A percentile compares a stretch with the other conserved stretches of the same genome.
These are phyloP conservation scores for Halteria grandinella DNA, from an alignment of 73 alveolate genomes.

Conservation along the genomic window DNA sequence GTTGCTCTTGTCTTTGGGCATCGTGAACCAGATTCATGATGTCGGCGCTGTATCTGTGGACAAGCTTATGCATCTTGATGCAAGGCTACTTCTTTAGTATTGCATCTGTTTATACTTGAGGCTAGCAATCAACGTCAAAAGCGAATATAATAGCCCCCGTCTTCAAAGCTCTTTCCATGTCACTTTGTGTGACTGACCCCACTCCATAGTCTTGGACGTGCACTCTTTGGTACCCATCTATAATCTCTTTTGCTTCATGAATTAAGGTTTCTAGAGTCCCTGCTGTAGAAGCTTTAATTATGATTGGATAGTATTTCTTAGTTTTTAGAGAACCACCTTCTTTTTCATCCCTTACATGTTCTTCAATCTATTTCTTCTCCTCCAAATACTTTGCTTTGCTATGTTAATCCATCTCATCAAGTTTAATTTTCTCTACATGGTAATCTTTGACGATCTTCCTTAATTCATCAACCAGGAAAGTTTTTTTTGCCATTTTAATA, in stretches of 20 bases:
- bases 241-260: constrained; percentile 59
- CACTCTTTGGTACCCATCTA: constrained; percentile 47
- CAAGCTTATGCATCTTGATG: constrained; percentile 74
- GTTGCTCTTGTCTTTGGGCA: constrained; percentile 10
- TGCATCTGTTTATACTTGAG: constrained; percentile 57
- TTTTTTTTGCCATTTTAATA: constrained; percentile 20
- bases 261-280: constrained; percentile 84
- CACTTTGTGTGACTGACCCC: constrained; percentile 81
- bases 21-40: constrained; percentile 64
- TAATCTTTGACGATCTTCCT: constrained; percentile 31
- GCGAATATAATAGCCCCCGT: constrained; percentile 74
- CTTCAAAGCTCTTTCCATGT: constrained; percentile 67
- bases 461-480: constrained; percentile 39
- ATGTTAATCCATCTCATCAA: constrained; percentile 54
- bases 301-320: constrained; percentile 58
- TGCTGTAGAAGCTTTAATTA: constrained; percentile 76
- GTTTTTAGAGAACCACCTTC: constrained; percentile 51
- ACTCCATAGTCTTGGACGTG: constrained; percentile 66
- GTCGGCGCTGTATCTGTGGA: constrained; percentile 77
- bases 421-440: constrained; percentile 55
- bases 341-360: constrained; percentile 54
- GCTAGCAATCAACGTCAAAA: constrained; percentile 68
- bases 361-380: too few species aligned
- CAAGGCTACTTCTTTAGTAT: constrained; percentile 44
- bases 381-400: too few species aligned